Base-by-base conservation (phyloP, 768 basidiomycete genomes). In the Termitomyces sp. region DNA sequence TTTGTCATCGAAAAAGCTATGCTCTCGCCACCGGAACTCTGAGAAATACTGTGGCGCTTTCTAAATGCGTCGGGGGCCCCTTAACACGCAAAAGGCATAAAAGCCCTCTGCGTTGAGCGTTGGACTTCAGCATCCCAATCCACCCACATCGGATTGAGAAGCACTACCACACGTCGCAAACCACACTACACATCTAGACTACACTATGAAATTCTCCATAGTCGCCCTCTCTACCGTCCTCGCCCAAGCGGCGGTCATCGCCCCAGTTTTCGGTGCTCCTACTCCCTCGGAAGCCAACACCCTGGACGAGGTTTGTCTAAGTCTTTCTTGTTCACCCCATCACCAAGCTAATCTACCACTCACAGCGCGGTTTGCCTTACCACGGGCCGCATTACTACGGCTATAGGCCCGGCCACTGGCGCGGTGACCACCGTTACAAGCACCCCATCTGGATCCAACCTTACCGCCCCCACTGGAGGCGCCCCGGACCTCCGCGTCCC, bases 261-360 rank as follows among this genome's bases (percentile, higher is more conserved):
- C 18, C 4, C 45, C 45, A 2, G 7, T 27, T 1, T 18, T 46
- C 18, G 27, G 16, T n/a, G 45, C 45, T 46, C 45, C 45, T n/a
- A 9, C 27, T n/a, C 9, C 45, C 16, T n/a, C n/a, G n/a, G 27
- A n/a, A 5, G 27, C 12, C 27, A 30, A 46, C 14, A 0, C 18
- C 10, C 2, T 46, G 10, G 27, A 46, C 0, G 27, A 46, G 10
- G 45, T 46, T 5, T n/a, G 45, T 30, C 16, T 2, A 4, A n/a
- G n/a, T n/a, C 2, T 4, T 30, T 0, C 16, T n/a, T n/a, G 0
- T 16, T 10, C 18, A 12, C 16, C 1, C 0, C 16, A 30, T 12
- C 0, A 2, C n/a, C 3, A 4, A 27, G 14, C 10, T n/a, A 18
- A 18, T 3, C 7, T 5, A n/a, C 3, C 18, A 10, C 5, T 16